These are phyloP conservation scores for Stagonosporopsis tanaceti DNA, from an alignment of 2,329 filamentous ascomycete genomes.

Conservation along the genomic window DNA sequence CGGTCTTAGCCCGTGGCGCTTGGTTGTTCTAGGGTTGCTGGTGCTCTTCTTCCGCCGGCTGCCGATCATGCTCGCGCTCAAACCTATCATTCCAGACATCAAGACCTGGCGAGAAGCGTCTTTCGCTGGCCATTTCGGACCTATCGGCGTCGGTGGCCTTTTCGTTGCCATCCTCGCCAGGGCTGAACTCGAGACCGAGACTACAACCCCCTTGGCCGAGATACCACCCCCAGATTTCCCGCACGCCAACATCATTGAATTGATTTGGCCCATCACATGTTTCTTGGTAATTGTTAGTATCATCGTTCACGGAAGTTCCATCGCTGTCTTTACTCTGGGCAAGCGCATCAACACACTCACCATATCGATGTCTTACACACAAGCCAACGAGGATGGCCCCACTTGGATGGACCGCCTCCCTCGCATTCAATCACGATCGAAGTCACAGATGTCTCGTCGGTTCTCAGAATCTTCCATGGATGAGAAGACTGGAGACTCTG, in stretches of 20 bases:
- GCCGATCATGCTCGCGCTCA: conserved; percentile 89
- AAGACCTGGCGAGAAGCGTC: conserved; percentile 98
- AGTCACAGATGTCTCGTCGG: conserved; percentile 78
- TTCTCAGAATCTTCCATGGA: conserved; percentile 65
- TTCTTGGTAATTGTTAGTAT: conserved; percentile 96
- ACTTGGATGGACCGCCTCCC: conserved; percentile 96
- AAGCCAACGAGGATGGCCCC: conserved; percentile 84
- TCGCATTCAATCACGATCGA: conserved; percentile 81
- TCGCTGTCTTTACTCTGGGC: conserved; percentile 95
- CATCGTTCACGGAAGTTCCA: conserved; percentile 94
- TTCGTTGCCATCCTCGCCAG: conserved; percentile 93
- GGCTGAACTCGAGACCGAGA: conserved; percentile 83
- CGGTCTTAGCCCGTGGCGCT: conserved; percentile 83
- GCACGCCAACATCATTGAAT: conserved; percentile 75
- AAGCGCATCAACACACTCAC: conserved; percentile 98
- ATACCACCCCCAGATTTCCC: conserved; percentile 66
- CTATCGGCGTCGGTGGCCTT: conserved; percentile 95
- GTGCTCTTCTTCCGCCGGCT: conserved; percentile 96
- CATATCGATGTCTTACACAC: conserved; percentile 95
- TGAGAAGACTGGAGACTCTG: conserved; percentile 60
- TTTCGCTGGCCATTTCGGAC: conserved; percentile 96
- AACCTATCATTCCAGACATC: conserved; percentile 93
- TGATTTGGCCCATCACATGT: conserved; percentile 95
- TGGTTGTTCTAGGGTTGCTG: conserved; percentile 92
- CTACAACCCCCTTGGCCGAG: conserved; percentile 74